Evolutionary conservation across 2,329 filamentous ascomycete genomes (phyloP).

Genomic region (Teratosphaeria gauchensis): DNA sequence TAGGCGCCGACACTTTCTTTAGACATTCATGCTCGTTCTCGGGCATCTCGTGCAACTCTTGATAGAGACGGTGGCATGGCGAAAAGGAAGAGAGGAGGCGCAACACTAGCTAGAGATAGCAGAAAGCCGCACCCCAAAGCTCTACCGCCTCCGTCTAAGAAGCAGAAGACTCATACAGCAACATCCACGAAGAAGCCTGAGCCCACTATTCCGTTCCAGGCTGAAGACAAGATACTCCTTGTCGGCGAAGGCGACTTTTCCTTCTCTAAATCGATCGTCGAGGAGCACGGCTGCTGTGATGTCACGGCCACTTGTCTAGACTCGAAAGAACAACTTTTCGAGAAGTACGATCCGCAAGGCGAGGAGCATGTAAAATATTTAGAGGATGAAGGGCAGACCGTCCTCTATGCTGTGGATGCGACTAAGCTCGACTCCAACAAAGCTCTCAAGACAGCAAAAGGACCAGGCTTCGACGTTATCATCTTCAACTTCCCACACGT

Average conservation of each 20-base stretch:
- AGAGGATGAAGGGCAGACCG: conserved; percentile 33
- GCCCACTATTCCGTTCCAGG: conserved; percentile 58
- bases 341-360: conserved; percentile 61
- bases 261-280: conserved; percentile 58
- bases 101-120: not conserved
- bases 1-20: not conserved
- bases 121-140: not conserved
- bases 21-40: too few relatives aligned
- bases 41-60: not conserved
- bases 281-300: conserved; percentile 55
- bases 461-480: conserved; percentile 58
- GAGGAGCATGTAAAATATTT: conserved; percentile 49
- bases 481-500: conserved; percentile 97
- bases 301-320: conserved; percentile 64
- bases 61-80: not conserved
- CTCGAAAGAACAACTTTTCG: conserved; percentile 46
- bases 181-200: conserved; percentile 15
- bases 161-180: not conserved
- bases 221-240: conserved; percentile 60
- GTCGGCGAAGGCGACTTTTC: conserved; percentile 74
- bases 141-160: not conserved
- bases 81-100: not conserved
- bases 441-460: conserved; percentile 28
- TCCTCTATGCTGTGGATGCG: conserved; percentile 59
- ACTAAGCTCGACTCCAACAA: conserved; percentile 46